Evolutionary conservation across 441 rosid species (phyloP).

Genomic region (Aleurites moluccanus): DNA sequence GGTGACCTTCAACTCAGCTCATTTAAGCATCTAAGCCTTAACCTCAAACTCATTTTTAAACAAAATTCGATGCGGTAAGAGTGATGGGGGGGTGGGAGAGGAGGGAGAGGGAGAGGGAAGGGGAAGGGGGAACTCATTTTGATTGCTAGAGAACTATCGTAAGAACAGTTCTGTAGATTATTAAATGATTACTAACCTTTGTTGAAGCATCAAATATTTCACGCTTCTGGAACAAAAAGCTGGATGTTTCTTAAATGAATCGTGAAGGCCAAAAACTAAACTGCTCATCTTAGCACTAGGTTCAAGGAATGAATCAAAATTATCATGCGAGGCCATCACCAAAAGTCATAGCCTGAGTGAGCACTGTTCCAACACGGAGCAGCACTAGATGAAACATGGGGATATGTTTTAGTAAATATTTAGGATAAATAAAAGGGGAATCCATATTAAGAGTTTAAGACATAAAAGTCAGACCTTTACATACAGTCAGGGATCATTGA

Average conservation of each 20-base stretch:
- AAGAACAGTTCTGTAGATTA: background rate
- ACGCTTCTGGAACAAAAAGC: conserved; percentile 26
- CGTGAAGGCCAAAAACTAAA: conserved; percentile 26
- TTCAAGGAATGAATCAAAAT: conserved; percentile 20
- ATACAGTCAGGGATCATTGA: conserved; percentile 80
- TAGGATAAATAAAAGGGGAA: background rate
- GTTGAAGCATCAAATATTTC: conserved; percentile 28
- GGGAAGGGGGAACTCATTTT: background rate
- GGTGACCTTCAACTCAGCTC: background rate
- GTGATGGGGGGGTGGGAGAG: too few relatives aligned
- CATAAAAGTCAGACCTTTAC: conserved; percentile 60
- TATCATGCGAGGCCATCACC: conserved; percentile 45
- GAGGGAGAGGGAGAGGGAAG: too few relatives aligned
- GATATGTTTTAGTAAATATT: conserved; percentile 16
- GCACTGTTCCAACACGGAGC: conserved; percentile 70
- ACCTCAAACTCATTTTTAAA: background rate
- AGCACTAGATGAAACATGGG: conserved; percentile 37
- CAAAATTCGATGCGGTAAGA: background rate
- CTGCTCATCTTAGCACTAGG: conserved; percentile 12
- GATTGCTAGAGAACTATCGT: background rate
- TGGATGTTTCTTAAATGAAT: conserved; percentile 33
- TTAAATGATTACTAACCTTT: conserved; percentile 19
- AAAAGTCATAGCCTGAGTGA: conserved; percentile 49
- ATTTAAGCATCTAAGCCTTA: background rate
- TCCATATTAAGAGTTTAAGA: background rate